Percentiles rank a stretch among this genome's conserved stretches.
phyloP scores from a whole-genome alignment of 148 eudicot species.

The Rheum nobile region DNA sequence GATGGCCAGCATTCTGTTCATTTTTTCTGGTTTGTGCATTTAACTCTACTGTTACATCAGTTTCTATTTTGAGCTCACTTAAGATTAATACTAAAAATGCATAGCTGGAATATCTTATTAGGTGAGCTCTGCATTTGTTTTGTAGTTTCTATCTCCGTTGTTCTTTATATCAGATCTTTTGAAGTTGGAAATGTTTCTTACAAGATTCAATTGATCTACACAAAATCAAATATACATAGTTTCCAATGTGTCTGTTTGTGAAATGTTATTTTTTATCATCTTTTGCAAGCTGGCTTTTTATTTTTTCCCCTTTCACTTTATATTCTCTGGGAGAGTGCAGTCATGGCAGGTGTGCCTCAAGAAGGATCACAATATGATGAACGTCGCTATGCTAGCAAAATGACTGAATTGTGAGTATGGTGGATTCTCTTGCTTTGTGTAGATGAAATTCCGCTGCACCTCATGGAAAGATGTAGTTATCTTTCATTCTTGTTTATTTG shows the following conservation, averaged over 20 bases:
- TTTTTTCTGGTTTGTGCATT: background rate
- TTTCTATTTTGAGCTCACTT: background rate
- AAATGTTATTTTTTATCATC: background rate
- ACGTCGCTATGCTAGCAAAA: slow-evolving; percentile 41
- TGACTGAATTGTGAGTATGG: slow-evolving; percentile 53
- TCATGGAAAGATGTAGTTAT: background rate
- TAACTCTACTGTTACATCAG: background rate
- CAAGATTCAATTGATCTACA: background rate
- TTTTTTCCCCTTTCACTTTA: background rate
- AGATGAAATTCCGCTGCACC: background rate
- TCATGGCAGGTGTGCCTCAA: slow-evolving; percentile 53
- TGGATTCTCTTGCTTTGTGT: background rate
- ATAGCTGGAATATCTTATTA: background rate
- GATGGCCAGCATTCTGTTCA: background rate
- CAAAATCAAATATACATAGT: background rate
- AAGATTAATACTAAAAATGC: too few species aligned
- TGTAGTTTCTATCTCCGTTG: background rate
- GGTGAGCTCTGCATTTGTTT: background rate
- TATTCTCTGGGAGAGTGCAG: slow-evolving; percentile 16
- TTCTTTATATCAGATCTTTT: background rate
- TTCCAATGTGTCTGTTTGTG: background rate
- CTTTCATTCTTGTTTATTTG: background rate
- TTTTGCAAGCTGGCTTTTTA: too few species aligned
- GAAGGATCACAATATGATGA: slow-evolving; percentile 64
- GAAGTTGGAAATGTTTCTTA: background rate